Conservation (phyloP, 139 green algal species). For the Microglena sp. region DNA sequence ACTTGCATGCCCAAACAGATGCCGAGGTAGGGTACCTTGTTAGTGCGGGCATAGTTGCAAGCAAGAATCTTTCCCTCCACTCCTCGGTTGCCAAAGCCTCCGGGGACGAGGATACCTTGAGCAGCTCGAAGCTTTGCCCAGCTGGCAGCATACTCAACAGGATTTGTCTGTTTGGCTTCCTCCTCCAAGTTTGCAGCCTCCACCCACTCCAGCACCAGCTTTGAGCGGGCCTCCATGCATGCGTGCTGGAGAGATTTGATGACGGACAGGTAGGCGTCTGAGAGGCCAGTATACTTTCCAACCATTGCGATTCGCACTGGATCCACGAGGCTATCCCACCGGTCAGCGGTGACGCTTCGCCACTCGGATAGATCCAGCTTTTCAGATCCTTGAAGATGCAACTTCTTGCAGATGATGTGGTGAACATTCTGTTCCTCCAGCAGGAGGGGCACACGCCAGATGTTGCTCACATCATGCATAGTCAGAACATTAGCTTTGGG, state of each 20-base stretch:
- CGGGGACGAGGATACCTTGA: conserved; percentile 90
- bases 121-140: conserved; percentile 43
- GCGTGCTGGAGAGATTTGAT: conserved; percentile 96
- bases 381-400: conserved; percentile 44
- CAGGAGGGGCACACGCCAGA: conserved; percentile 92
- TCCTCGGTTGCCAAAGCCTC: conserved; percentile 87
- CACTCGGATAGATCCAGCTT: conserved; percentile 58
- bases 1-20: conserved; percentile 99
- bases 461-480: conserved; percentile 95
- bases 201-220: conserved; percentile 80
- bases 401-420: conserved; percentile 50
- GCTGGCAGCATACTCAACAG: conserved; percentile 35
- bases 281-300: conserved; percentile 93
- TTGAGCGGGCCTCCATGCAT: conserved; percentile 55
- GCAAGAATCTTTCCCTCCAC: conserved; percentile 93
- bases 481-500: conserved; percentile 71
- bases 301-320: conserved; percentile 76
- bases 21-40: conserved; percentile 83
- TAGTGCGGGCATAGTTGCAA: conserved; percentile 73
- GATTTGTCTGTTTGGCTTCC: conserved; percentile 33
- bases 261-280: conserved; percentile 91
- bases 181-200: conserved; percentile 83
- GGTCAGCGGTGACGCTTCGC: conserved; percentile 61
- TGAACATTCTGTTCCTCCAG: conserved; percentile 70
- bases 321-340: conserved; percentile 62